These are phyloP conservation scores for Termitomyces sp. DNA, from an alignment of 768 basidiomycete genomes.

Conservation along the genomic window DNA sequence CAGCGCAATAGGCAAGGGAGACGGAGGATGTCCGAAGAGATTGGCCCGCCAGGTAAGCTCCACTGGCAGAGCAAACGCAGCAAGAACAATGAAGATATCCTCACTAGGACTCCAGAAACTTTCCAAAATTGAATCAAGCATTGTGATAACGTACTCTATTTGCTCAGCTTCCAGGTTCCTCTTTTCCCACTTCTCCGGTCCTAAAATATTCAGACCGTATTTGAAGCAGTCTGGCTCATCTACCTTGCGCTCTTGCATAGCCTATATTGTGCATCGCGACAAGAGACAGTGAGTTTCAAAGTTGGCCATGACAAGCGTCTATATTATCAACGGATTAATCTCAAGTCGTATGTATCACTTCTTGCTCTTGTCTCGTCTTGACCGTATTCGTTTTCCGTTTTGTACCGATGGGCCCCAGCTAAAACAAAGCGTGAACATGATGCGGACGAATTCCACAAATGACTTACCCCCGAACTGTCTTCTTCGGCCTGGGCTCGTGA, in stretches of 20 bases:
- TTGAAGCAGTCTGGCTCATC: background rate
- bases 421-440: background rate
- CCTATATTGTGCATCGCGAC: background rate
- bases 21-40: background rate
- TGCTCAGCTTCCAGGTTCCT: background rate
- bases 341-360: constrained; percentile 9
- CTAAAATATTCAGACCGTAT: background rate
- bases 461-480: constrained; percentile 76
- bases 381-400: constrained; percentile 70
- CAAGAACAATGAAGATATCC: background rate
- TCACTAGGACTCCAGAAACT: background rate
- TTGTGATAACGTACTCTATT: background rate
- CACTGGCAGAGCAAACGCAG: background rate
- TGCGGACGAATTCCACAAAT: background rate
- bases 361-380: constrained; percentile 40
- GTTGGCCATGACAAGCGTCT: background rate
- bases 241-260: too few relatives aligned
- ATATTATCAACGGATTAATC: background rate
- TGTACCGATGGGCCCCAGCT: constrained; percentile 77
- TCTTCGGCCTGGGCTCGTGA: constrained; percentile 62
- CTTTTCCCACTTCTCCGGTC: background rate
- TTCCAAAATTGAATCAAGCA: too few relatives aligned
- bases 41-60: too few relatives aligned
- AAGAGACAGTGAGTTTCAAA: too few relatives aligned
- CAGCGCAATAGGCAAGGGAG: too few relatives aligned